Percentiles rank a stretch among this genome's conserved stretches.
Conservation (phyloP, 768 basidiomycete genomes). For the Tephrocybe sp. region DNA sequence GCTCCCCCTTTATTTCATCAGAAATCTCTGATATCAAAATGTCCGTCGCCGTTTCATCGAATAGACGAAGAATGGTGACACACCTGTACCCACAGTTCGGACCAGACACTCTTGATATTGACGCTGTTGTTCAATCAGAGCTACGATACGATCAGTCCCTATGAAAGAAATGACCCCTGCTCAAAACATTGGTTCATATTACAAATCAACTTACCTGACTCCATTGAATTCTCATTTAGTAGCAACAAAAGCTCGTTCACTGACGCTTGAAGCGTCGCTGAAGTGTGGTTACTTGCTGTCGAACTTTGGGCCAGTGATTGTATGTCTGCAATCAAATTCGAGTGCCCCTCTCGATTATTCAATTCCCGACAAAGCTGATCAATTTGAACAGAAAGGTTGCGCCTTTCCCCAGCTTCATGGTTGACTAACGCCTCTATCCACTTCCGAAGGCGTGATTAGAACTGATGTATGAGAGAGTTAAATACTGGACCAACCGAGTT, state of each 20-base stretch:
- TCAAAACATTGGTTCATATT: background rate
- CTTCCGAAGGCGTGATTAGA: conserved; percentile 30
- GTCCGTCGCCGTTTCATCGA: background rate
- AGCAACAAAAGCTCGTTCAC: conserved; percentile 36
- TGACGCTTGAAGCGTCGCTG: conserved; percentile 37
- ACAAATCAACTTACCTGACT: conserved; percentile 15
- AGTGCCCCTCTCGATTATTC: conserved; percentile 29
- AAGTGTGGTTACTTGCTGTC: conserved; percentile 34
- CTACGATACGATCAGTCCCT: conserved; percentile 36
- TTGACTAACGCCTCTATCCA: conserved; percentile 87
- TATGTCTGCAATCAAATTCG: conserved; percentile 35
- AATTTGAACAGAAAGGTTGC: conserved; percentile 57
- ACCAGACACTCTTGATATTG: conserved; percentile 74
- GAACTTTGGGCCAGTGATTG: conserved; percentile 33
- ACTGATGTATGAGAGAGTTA: too few relatives aligned
- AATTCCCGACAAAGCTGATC: conserved; percentile 60
- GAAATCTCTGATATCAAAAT: conserved; percentile 57
- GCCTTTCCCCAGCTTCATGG: conserved; percentile 72
- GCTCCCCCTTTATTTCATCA: conserved; percentile 82
- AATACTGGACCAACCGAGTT: conserved; percentile 49
- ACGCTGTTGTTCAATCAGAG: conserved; percentile 66
- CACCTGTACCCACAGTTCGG: conserved; percentile 64
- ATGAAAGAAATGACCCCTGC: background rate
- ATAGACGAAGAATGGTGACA: background rate
- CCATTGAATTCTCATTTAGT: conserved; percentile 21